Evolutionary conservation across 2,329 filamentous ascomycete genomes (phyloP).

Genomic region (Colletotrichum paranaense): DNA sequence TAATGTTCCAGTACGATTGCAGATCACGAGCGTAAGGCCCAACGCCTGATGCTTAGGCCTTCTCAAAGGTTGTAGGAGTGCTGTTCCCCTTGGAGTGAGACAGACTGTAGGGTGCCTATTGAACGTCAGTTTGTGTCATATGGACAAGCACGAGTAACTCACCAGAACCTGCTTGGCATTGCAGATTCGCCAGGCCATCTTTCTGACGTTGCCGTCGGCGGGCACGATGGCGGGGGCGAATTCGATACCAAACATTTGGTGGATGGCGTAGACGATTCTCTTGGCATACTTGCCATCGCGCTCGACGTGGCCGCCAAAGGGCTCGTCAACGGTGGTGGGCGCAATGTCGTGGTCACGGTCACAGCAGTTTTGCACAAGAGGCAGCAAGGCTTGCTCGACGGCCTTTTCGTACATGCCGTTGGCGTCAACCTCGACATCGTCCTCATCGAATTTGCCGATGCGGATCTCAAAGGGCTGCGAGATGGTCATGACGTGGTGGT

Average conservation of each 20-base stretch:
- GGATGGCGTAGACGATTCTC: slow-evolving; percentile 92
- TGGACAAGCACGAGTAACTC: slow-evolving; percentile 51
- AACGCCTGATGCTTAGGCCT: slow-evolving; percentile 1
- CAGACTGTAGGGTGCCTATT: slow-evolving; percentile 78
- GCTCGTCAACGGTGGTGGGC: slow-evolving; percentile 80
- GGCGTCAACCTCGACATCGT: slow-evolving; percentile 72
- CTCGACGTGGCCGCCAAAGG: slow-evolving; percentile 87
- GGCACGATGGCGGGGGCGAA: slow-evolving; percentile 93
- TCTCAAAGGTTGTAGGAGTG: slow-evolving; percentile 53
- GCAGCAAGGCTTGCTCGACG: slow-evolving; percentile 82
- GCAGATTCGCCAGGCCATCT: slow-evolving; percentile 93
- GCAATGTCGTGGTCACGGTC: slow-evolving; percentile 93
- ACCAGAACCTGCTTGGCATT: slow-evolving; percentile 96
- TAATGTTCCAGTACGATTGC: background rate
- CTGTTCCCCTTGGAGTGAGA: slow-evolving; percentile 71
- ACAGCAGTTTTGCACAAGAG: slow-evolving; percentile 90
- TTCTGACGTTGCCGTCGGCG: slow-evolving; percentile 89
- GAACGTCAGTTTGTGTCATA: slow-evolving; percentile 24
- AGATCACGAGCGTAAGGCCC: background rate
- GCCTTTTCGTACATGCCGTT: slow-evolving; percentile 73
- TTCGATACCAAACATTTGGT: slow-evolving; percentile 97
- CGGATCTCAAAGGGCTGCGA: slow-evolving; percentile 93
- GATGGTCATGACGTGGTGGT: slow-evolving; percentile 93
- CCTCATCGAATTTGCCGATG: slow-evolving; percentile 82
- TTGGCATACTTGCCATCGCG: slow-evolving; percentile 89